phyloP scores from a whole-genome alignment of 495 filamentous ascomycete species.

The Oidiodendron maius region DNA sequence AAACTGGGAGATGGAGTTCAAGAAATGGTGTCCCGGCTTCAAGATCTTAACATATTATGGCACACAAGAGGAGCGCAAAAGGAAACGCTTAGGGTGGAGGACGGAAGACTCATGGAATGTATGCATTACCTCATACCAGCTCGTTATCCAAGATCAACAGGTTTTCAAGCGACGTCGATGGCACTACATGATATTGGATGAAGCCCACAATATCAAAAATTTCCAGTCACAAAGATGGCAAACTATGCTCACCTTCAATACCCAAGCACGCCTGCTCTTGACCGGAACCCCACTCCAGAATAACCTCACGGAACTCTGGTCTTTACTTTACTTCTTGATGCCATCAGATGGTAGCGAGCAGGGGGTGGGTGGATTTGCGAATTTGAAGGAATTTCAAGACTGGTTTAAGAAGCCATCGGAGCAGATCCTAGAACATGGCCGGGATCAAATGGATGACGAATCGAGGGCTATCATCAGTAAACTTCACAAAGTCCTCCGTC shows the following conservation, averaged over 20 bases:
- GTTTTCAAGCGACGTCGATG: constrained; percentile 90
- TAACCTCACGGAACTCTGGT: constrained; percentile 95
- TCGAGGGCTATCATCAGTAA: constrained; percentile 82
- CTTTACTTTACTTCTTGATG: constrained; percentile 91
- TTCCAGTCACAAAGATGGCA: constrained; percentile 98
- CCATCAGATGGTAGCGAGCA: constrained; percentile 67
- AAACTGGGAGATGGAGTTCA: constrained; percentile 99
- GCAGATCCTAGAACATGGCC: constrained; percentile 90
- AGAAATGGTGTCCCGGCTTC: constrained; percentile 98
- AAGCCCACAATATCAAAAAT: constrained; percentile 99
- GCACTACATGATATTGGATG: constrained; percentile 98
- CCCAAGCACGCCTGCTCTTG: constrained; percentile 76
- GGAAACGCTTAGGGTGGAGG: constrained; percentile 86
- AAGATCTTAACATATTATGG: constrained; percentile 98
- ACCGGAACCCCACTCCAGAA: constrained; percentile 98
- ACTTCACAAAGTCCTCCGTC: constrained; percentile 87
- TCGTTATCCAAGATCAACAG: constrained; percentile 87
- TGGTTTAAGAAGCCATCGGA: constrained; percentile 91
- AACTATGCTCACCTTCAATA: constrained; percentile 84
- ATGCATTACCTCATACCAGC: constrained; percentile 92
- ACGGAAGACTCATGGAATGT: constrained; percentile 93
- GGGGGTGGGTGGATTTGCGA: constrained; percentile 81
- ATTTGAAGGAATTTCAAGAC: constrained; percentile 84
- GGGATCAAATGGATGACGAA: constrained; percentile 89
- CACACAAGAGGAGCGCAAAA: constrained; percentile 81